Evolutionary conservation across 2,329 filamentous ascomycete genomes (phyloP).

Genomic region (Ceratocystis cubensis): DNA sequence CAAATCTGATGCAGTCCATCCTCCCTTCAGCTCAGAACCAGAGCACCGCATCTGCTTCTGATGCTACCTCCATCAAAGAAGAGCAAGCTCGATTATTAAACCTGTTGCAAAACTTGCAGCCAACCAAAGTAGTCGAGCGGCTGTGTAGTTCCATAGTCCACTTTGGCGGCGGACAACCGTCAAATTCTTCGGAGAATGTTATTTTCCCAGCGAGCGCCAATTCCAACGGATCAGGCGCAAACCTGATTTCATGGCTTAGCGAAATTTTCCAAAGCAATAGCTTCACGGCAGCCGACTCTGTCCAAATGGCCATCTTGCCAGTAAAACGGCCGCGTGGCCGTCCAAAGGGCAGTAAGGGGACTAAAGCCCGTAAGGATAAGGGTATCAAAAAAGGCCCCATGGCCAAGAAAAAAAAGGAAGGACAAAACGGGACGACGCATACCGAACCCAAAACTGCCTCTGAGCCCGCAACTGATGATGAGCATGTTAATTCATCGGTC

Average conservation of each 20-base stretch:
- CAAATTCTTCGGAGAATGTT: conserved; percentile 38
- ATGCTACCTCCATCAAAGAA: conserved; percentile 31
- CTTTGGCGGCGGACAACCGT: conserved; percentile 48
- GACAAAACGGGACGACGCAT: background rate
- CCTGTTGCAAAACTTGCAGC: conserved; percentile 43
- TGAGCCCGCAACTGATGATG: background rate
- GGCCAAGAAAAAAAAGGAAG: conserved; percentile 13
- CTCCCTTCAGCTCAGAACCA: background rate
- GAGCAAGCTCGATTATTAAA: conserved; percentile 49
- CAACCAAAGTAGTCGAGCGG: conserved; percentile 46
- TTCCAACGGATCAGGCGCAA: conserved; percentile 43
- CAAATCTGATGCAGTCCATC: conserved; percentile 17
- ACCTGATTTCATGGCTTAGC: conserved; percentile 49
- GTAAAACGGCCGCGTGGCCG: conserved; percentile 33
- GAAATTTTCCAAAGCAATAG: conserved; percentile 42
- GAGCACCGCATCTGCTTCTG: conserved; percentile 9
- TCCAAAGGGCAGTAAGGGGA: conserved; percentile 39
- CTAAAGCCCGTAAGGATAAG: conserved; percentile 33
- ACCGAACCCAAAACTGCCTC: background rate
- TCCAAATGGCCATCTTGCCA: conserved; percentile 13
- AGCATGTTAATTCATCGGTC: background rate
- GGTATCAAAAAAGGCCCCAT: conserved; percentile 17
- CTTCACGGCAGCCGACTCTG: conserved; percentile 17
- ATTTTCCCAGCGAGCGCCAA: conserved; percentile 44
- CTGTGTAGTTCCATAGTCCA: conserved; percentile 51